Evolutionary conservation across 768 basidiomycete genomes (phyloP), one percentile per base, ranked within the genome.

Genomic region (Cyclocybe cylindracea): DNA sequence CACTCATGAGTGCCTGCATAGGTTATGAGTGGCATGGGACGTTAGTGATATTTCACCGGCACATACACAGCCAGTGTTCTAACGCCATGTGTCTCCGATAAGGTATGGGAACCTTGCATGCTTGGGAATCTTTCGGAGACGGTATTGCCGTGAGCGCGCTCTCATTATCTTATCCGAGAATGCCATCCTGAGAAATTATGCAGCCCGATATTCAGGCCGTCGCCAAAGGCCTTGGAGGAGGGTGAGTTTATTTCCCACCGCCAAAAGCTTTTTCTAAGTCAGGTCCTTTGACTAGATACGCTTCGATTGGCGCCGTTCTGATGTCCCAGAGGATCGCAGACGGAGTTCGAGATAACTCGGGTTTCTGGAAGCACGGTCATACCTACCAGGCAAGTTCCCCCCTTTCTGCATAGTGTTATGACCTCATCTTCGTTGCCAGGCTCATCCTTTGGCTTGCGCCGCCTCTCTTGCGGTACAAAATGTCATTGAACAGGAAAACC

Each of bases 21-120:
- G 78, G 73, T 94, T 41, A 94, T 95, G 92, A 84, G 86, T 63
- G 91, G 91, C 39, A 92, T 94, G 87, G 91, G 92, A 51, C 83
- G 91, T 87, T 64, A 69, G 88, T 76, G 34, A 32, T 14, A 32
- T 7, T 35, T 19, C 24, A 10, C 13, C 16, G 34, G 1, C 36
- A 46, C 7, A 44, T 29, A 24, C 16, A 18, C 10, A 29, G 32
- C n/a, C 16, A 16, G 34, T 34, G n/a, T 33, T 19, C 8, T 37
- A 7, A 46, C 55, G 24, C 24, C 24, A 24, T 24, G 24, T 24
- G 24, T 24, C 24, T 24, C 24, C 24, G 5, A 24, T 24, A 24
- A 91, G 89, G 91, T 29, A 90, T 94, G 84, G 93, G 93, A 2
- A 90, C 88, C 7, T 62, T 91, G 39, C 93, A 94, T 62, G 89